Base-by-base conservation (phyloP, 192 early-diverging fungal species). In the Paraglomus occultum region DNA sequence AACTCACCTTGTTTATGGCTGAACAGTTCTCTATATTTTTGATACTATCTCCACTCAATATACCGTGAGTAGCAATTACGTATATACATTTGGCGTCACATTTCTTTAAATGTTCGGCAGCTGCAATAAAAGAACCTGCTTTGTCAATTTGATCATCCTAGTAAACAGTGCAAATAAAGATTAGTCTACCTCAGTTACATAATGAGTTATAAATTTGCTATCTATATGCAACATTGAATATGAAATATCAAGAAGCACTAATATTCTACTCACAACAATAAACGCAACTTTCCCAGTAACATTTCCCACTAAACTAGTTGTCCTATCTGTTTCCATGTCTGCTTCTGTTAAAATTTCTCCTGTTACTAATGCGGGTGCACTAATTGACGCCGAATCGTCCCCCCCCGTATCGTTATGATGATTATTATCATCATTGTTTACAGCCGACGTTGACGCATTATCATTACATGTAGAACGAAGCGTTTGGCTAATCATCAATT, bases 91-190 rank as follows among this genome's bases (percentile, higher is more conserved):
- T 88, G 6, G 90, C 92, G 18, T 90, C 90, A 66, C 78, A 75
- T 72, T 94, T 92, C 51, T 84, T 84, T 70, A 94, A 88, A 70
- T 94, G 92, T 68, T 93, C 90, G 54, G 95, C 93, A 15, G 95
- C 91, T 65, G 94, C 91, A 72, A 95, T 76, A 75, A 96, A 96
- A n/a, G 95, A 91, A 67, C 89, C 85, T 63, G 91, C 87, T 20
- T 85, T 85, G 72, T 99, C 95, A 71, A 97, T 94, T 78, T 95
- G 92, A 74, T 99, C 95, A 83, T 99, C 95, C 86, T 80, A 76
- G 51, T 12, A 15, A 50, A 22, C 23, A 23, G 4, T 12, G 9
- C 40, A 17, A 57, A 48, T 38, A 46, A 49, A 45, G 6, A 45
- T 62, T 39, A 46, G 57, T 39, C 23, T 23, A 8, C 20, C 31